Evolutionary conservation across 768 basidiomycete species (phyloP).

Genomic region (Lentinula edodes): DNA sequence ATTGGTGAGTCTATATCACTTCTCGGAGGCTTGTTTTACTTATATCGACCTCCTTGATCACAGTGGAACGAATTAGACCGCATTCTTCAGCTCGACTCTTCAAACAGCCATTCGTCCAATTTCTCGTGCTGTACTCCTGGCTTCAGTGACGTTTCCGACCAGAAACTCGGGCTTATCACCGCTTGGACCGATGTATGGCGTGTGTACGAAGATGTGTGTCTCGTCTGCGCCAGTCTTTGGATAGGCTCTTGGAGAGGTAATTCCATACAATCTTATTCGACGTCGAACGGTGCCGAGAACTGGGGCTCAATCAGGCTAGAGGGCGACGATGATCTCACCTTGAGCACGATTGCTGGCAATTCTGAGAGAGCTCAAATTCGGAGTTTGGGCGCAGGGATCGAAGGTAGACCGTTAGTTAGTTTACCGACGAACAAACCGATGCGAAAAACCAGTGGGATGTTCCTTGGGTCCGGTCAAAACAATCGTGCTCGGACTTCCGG

Average conservation of each 20-base stretch:
- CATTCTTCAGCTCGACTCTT: conserved; percentile 52
- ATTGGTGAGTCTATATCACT: conserved; percentile 37
- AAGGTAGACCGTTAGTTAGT: conserved; percentile 42
- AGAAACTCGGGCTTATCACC: conserved; percentile 35
- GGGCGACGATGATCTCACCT: conserved; percentile 57
- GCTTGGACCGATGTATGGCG: conserved; percentile 74
- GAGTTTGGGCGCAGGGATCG: conserved; percentile 65
- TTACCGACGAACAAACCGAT: conserved; percentile 30
- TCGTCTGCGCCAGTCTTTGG: conserved; percentile 82
- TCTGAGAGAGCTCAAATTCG: conserved; percentile 26
- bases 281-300: conserved; percentile 39
- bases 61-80: conserved; percentile 80
- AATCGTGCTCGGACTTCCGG: conserved; percentile 21
- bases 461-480: conserved; percentile 18
- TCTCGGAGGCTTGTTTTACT: neutral
- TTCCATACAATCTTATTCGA: conserved; percentile 42
- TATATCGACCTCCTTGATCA: conserved; percentile 3
- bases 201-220: conserved; percentile 80
- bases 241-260: conserved; percentile 60
- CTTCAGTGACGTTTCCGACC: conserved; percentile 16
- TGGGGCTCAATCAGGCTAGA: conserved; percentile 59
- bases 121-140: conserved; percentile 30
- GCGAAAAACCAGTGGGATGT: conserved; percentile 45
- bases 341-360: conserved; percentile 16
- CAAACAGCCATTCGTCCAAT: conserved; percentile 18